These are phyloP conservation scores for Fusarium buharicum DNA, from an alignment of 2,329 filamentous ascomycete species.

Conservation along the genomic window DNA sequence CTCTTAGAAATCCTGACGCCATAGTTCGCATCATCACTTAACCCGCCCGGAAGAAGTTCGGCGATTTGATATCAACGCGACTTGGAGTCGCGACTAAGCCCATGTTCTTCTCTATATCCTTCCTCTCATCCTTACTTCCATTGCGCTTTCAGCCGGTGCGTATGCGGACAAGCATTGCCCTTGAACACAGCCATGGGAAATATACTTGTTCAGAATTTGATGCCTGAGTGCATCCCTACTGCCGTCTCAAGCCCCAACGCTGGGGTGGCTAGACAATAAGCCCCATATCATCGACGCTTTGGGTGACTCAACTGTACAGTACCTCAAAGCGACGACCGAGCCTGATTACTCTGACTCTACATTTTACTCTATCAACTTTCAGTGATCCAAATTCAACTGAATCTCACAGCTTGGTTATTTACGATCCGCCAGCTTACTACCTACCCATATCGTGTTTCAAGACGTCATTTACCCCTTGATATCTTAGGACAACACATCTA, in stretches of 20 bases:
- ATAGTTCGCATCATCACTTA: slow-evolving; percentile 42
- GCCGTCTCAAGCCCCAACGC: slow-evolving; percentile 61
- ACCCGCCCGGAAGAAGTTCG: slow-evolving; percentile 42
- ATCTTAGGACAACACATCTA: slow-evolving; percentile 1
- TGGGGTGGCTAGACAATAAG: slow-evolving; percentile 60
- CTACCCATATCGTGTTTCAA: background rate
- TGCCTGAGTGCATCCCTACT: slow-evolving; percentile 38
- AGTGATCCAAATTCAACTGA: background rate
- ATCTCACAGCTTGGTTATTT: background rate
- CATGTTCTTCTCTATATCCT: slow-evolving; percentile 27
- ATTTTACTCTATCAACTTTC: slow-evolving; percentile 6
- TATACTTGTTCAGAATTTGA: slow-evolving; percentile 8
- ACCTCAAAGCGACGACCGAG: slow-evolving; percentile 38
- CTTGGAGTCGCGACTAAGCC: slow-evolving; percentile 8
- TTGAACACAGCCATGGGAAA: slow-evolving; percentile 39
- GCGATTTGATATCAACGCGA: slow-evolving; percentile 38
- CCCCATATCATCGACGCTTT: slow-evolving; percentile 39
- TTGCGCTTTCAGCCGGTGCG: slow-evolving; percentile 37
- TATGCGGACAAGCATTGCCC: slow-evolving; percentile 30
- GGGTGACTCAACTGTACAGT: slow-evolving; percentile 32
- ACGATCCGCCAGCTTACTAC: background rate
- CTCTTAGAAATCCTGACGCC: slow-evolving; percentile 15
- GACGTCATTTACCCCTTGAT: background rate
- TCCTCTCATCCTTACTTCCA: slow-evolving; percentile 21
- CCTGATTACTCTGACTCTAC: slow-evolving; percentile 24